phyloP scores from a whole-genome alignment of 371 early-diverging fungal species.

The Nematocida sp. region DNA sequence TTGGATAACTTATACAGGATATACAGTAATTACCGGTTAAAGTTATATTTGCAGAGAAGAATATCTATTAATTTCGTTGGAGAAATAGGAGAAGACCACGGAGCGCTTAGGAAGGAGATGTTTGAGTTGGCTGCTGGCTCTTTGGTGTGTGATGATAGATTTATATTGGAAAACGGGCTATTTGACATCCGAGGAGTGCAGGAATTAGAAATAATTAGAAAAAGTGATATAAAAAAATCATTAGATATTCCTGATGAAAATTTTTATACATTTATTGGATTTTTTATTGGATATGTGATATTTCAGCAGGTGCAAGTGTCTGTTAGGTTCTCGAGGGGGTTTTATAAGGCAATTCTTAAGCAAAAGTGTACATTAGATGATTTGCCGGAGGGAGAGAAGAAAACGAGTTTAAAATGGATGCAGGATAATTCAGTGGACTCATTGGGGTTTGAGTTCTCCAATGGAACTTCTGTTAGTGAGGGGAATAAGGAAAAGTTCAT shows the following conservation, averaged over 20 bases:
- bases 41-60: slow-evolving; percentile 6
- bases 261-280: slow-evolving; percentile 44
- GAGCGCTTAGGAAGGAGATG: slow-evolving; percentile 48
- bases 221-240: background rate
- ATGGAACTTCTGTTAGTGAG: slow-evolving; percentile 10
- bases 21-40: slow-evolving; percentile 7
- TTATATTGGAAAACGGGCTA: slow-evolving; percentile 26
- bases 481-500: slow-evolving; percentile 44
- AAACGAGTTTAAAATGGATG: slow-evolving; percentile 35
- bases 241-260: slow-evolving; percentile 10
- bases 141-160: slow-evolving; percentile 25
- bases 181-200: background rate
- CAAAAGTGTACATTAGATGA: slow-evolving; percentile 17
- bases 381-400: background rate
- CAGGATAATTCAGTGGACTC: slow-evolving; percentile 12
- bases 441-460: slow-evolving; percentile 21
- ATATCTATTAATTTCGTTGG: slow-evolving; percentile 40
- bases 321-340: slow-evolving; percentile 9
- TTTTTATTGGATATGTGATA: slow-evolving; percentile 39
- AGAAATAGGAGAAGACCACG: slow-evolving; percentile 53
- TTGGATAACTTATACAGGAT: slow-evolving; percentile 18
- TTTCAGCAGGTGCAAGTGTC: slow-evolving; percentile 50
- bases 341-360: slow-evolving; percentile 37
- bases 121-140: slow-evolving; percentile 36
- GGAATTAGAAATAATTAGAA: slow-evolving; percentile 2